Evolutionary conservation across 352 stramenopile species (phyloP), one percentile per base, ranked within the genome.

Genomic region (Phytophthora brassicae): DNA sequence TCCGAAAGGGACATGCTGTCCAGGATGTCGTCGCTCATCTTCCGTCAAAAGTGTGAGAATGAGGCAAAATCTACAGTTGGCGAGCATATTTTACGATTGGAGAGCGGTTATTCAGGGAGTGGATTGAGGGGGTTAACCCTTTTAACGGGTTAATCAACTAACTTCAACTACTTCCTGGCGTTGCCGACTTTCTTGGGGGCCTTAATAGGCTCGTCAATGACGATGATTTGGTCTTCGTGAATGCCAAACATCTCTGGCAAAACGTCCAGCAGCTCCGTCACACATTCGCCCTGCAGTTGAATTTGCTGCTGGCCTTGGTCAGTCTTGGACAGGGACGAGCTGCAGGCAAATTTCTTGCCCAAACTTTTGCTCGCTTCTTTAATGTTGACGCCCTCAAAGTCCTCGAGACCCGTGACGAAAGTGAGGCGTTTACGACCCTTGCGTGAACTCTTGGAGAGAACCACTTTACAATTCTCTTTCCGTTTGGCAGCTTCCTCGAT

Each of bases 1-100:
- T 94, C 85, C 70, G 85, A 94, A 47, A 94, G 76, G 57, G 82
- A 91, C 82, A 92, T 91, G 52, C 73, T 60, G 71, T 94, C 85
- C 29, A 94, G 65, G 39, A 94, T 88, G 64, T 92, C 79, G 66
- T 81, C 70, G 74, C 75, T 86, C 77, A 87, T 87, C 35, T 47
- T 70, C 9, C 3, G 0, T 14, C 4, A 31, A 31, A 31, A 31
- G 8, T 24, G n/a, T 23, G 17, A 11, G 23, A 44, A 23, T 44
- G 38, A 44, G 19, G 17, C 38, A 44, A 14, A 43, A n/a, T 16
- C 13, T 44, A 45, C 26, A 44, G 6, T 31, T 60, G 12, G 13
- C 38, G 11, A 20, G 2, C 24, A 59, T 31, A 51, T 54, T 47
- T 19, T 48, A 56, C 55, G 17, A n/a, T 61, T 54, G 44, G 35